Base-by-base conservation (phyloP, 768 basidiomycete species). In the Pisolithus microcarpus region DNA sequence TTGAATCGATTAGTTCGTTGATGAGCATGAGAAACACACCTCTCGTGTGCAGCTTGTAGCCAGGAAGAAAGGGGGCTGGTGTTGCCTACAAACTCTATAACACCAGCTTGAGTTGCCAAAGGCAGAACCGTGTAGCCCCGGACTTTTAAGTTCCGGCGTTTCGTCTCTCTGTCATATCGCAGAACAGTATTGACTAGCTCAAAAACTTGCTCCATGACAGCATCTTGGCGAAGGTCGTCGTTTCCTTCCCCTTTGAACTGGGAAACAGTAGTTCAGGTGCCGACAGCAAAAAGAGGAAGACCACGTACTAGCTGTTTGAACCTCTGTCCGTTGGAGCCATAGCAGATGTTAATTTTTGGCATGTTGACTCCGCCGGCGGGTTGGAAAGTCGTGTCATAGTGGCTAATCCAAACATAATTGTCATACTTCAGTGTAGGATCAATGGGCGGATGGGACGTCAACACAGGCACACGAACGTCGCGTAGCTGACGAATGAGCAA, bases 121-220 rank as follows among this genome's bases (percentile, higher is more conserved):
- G 95, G 93, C 16, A 98, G 74, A 49, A 98, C 89, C 53, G 84
- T 91, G 69, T 98, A 99, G 8, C 81, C 85, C 18, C 92, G 78
- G 50, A 96, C 81, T 38, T 73, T 71, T 21, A 99, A 73, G 38
- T 80, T 70, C 9, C 96, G 82, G 48, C 78, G 76, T 47, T 77
- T 75, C 0, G 93, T 92, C 58, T 88, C 82, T 30, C 82, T 75
- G 64, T 99, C 92, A 16, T 73, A 74, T 2, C 61, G 61, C 15
- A 99, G 76, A 2, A 97, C 77, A 8, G 77, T 68, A 56, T 98
- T 97, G 50, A 93, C 86, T 18, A 98, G 75, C 18, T 81, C 81
- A 61, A 99, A 99, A 2, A 96, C 91, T 67, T 99, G 96, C 61
- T 97, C 91, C 94, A 99, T 97, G 48, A 98, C 92, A 1, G 94